Evolutionary conservation across 1,139 yeast species (phyloP).

Genomic region (Sugiyamaella castrensis): DNA sequence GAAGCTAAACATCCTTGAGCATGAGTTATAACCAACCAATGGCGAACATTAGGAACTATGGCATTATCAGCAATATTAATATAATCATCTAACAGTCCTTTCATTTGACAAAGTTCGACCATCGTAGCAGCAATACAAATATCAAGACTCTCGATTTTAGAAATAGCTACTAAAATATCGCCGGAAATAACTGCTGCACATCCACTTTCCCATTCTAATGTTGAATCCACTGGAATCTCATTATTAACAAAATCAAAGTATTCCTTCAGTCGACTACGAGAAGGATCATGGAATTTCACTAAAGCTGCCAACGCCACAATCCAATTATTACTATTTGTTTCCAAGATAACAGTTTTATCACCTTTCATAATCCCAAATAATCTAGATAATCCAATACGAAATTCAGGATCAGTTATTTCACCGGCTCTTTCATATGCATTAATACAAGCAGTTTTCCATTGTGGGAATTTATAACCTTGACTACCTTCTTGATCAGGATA

Average conservation of each 20-base stretch:
- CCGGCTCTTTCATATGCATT: constrained; percentile 18
- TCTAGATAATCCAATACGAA: constrained; percentile 20
- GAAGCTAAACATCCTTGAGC: constrained; percentile 27
- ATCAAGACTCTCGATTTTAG: constrained; percentile 60
- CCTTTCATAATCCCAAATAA: constrained; percentile 44
- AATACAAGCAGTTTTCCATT: constrained; percentile 27
- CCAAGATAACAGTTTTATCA: constrained; percentile 49
- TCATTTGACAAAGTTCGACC: constrained; percentile 61
- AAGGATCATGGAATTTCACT: constrained; percentile 60
- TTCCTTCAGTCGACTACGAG: constrained; percentile 44
- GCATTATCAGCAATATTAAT: background rate
- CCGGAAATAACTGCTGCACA: constrained; percentile 60
- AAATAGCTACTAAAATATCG: constrained; percentile 56
- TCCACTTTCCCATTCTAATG: constrained; percentile 56
- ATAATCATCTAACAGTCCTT: constrained; percentile 56
- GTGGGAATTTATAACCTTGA: constrained; percentile 21
- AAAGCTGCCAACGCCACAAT: constrained; percentile 30
- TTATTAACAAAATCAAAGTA: constrained; percentile 40
- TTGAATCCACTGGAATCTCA: constrained; percentile 40
- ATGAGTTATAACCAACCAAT: constrained; percentile 29
- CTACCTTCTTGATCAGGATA: constrained; percentile 21
- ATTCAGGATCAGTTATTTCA: constrained; percentile 17
- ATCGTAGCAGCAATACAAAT: constrained; percentile 65
- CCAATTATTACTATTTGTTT: constrained; percentile 37
- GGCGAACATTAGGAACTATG: constrained; percentile 18